Conservation (phyloP, 2,329 filamentous ascomycete species). For the Ascochyta clinopodiicola region DNA sequence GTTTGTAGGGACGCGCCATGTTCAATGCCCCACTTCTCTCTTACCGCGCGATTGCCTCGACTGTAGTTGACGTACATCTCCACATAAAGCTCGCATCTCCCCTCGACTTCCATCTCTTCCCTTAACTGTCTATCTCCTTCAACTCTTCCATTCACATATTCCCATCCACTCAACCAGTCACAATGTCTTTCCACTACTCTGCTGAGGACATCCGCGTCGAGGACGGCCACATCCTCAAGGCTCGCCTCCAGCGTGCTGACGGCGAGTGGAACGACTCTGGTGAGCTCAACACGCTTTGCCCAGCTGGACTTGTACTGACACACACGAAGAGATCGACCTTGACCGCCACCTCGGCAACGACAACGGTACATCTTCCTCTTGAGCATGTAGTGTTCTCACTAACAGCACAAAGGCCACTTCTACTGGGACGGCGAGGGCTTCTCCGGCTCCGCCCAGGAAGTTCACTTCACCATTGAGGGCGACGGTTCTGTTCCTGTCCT, state of each 20-base stretch:
- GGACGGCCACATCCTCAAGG: slow-evolving; percentile 58
- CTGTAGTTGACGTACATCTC: slow-evolving; percentile 7
- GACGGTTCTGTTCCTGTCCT: slow-evolving; percentile 60
- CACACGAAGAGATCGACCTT: slow-evolving; percentile 54
- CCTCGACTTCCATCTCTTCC: slow-evolving; percentile 1
- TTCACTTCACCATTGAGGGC: slow-evolving; percentile 60
- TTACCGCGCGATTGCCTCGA: slow-evolving; percentile 12
- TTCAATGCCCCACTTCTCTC: slow-evolving; percentile 12
- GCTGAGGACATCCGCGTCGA: slow-evolving; percentile 58
- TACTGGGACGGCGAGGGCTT: slow-evolving; percentile 58
- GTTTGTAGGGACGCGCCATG: slow-evolving; percentile 2
- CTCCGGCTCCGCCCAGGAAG: slow-evolving; percentile 54
- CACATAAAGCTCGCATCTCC: slow-evolving; percentile 10
- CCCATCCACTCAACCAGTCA: slow-evolving; percentile 5
- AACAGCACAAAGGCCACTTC: slow-evolving; percentile 49
- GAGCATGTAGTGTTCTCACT: background rate
- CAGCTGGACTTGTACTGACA: background rate
- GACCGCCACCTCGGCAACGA: slow-evolving; percentile 60
- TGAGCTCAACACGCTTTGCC: background rate
- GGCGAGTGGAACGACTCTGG: slow-evolving; percentile 54
- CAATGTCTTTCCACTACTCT: slow-evolving; percentile 56
- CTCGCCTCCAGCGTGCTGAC: slow-evolving; percentile 50
- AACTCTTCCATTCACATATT: background rate
- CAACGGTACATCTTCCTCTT: slow-evolving; percentile 48
- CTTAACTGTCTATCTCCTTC: slow-evolving; percentile 1